Conservation (phyloP, 2,329 filamentous ascomycete species). For the Diplodia sapinea region DNA sequence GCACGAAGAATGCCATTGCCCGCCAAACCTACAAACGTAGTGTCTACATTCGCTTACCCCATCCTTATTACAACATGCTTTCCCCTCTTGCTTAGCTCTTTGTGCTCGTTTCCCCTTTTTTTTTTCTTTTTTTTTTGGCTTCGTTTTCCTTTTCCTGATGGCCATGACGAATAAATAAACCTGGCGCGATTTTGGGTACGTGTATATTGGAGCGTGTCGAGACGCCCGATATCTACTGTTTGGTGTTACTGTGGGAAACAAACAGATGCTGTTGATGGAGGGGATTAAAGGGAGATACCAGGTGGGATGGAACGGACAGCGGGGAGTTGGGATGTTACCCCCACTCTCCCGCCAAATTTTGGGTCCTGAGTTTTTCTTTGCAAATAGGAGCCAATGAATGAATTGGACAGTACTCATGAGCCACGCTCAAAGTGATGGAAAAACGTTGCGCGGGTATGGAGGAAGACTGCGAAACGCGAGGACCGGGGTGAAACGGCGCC, state of each 20-base stretch:
- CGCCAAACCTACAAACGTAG: conserved; percentile 28
- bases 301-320: conserved; percentile 5
- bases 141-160: conserved; percentile 18
- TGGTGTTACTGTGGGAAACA: conserved; percentile 26
- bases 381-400: conserved; percentile 26
- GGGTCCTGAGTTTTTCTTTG: conserved; percentile 21
- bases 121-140: background rate
- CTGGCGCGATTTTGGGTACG: conserved; percentile 25
- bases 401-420: conserved; percentile 18
- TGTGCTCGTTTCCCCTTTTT: background rate
- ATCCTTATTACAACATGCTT: background rate
- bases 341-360: background rate
- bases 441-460: background rate
- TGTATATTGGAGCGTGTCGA: conserved; percentile 11
- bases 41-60: conserved; percentile 28
- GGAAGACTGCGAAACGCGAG: background rate
- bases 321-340: background rate
- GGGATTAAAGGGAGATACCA: conserved; percentile 8
- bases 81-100: background rate
- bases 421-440: background rate
- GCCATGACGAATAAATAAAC: conserved; percentile 28
- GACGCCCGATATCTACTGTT: conserved; percentile 11
- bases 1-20: conserved; percentile 21
- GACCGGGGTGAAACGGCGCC: background rate
- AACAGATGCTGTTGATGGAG: conserved; percentile 22